Percentiles rank a stretch among this genome's conserved stretches.
Conservation (phyloP, 2,329 filamentous ascomycete genomes). For the Fusarium bulbicola region DNA sequence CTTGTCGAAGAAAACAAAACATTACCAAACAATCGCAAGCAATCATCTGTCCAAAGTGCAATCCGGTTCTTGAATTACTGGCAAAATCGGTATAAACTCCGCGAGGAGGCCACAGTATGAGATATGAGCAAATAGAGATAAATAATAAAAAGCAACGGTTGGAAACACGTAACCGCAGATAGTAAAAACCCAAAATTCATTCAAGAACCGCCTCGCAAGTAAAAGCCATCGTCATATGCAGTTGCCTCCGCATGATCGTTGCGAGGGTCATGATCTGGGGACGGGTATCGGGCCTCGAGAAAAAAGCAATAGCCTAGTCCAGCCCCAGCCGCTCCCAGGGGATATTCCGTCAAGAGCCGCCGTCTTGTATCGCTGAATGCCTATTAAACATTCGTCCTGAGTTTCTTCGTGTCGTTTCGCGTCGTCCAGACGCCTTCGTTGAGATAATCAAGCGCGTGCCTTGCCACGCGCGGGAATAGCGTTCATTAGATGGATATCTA, state of each 20-base stretch:
- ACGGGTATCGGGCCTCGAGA: conserved; percentile 11
- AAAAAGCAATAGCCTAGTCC: conserved; percentile 22
- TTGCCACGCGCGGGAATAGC: conserved; percentile 9
- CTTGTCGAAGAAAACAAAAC: background rate
- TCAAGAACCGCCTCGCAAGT: conserved; percentile 45
- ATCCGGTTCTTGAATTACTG: conserved; percentile 43
- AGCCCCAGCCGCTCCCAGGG: conserved; percentile 23
- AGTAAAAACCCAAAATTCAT: conserved; percentile 41
- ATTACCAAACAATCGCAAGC: conserved; percentile 3
- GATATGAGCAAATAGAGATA: conserved; percentile 36
- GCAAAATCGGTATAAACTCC: conserved; percentile 43
- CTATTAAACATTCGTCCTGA: conserved; percentile 35
- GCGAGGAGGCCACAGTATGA: conserved; percentile 38
- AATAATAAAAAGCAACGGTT: conserved; percentile 29
- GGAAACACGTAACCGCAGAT: conserved; percentile 31
- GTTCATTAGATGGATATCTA: conserved; percentile 51
- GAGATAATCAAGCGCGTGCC: conserved; percentile 27
- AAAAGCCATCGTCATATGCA: conserved; percentile 43
- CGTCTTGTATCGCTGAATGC: conserved; percentile 42
- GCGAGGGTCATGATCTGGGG: conserved; percentile 14
- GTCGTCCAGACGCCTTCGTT: conserved; percentile 37
- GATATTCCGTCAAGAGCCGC: conserved; percentile 38
- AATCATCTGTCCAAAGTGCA: conserved; percentile 22
- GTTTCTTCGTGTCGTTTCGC: conserved; percentile 38
- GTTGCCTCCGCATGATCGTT: conserved; percentile 25